Base-by-base conservation (phyloP, 140 eudicot species). In the Cichorium intybus region DNA sequence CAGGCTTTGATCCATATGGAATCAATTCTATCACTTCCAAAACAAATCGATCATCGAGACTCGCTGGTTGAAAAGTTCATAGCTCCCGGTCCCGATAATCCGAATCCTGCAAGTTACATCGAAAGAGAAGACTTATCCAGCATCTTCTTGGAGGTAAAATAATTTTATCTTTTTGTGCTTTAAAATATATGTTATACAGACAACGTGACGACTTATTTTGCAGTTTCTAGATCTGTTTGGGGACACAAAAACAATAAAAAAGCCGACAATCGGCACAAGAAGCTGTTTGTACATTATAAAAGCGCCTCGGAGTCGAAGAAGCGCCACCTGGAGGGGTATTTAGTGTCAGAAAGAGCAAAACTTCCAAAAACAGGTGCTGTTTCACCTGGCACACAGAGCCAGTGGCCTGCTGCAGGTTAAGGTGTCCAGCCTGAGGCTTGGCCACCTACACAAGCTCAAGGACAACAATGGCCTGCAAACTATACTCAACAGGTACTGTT, bases 211-310 rank as follows among this genome's bases (percentile, higher is more conserved):
- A 5, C 45, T 49, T 35, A 5, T 57, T 75, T 60, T 82, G 76
- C 90, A 90, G 97, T 90, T 90, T 68, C 45, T 90, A 72, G 97
- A 82, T 76, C 88, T 83, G 4, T 93, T 93, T 84, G 99, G 95
- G 69, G 90, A 84, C 70, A 75, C 81, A 43, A 60, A 78, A 51
- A 77, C 88, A 18, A 80, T 86, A 39, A 86, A 88, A 88, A 88
- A 70, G 99, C 99, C 10, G 89, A 81, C 57, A 66, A 86, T 37
- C 80, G 97, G 64, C 99, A 93, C 70, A 81, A 81, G 0, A 88
- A 87, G 70, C 80, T 83, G 6, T 93, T 93, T 51, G 56, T 88
- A 69, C 92, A 49, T 70, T 93, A 88, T 63, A 85, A 74, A 71
- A 84, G 75, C 51, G 70, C 87, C 8, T 33, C 76, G 15, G 95